Percentiles rank a stretch among this genome's conserved stretches.
Evolutionary conservation across 2,329 filamentous ascomycete species (phyloP).

Genomic region (Nakataea oryzae): DNA sequence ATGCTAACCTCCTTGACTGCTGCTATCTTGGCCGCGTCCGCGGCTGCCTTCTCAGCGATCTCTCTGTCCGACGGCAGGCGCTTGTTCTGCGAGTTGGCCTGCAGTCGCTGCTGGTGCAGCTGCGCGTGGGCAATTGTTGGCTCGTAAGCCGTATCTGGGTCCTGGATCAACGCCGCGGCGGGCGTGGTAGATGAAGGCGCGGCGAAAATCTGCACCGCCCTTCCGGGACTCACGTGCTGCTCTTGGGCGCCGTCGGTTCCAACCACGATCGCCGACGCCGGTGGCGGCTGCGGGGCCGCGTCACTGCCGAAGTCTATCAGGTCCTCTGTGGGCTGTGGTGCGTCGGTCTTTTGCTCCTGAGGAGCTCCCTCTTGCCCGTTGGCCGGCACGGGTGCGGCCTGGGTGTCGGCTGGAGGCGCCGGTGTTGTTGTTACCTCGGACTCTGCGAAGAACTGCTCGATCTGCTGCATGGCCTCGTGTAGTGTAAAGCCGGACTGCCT

Average conservation of each 20-base stretch:
- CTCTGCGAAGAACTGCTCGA: constrained; percentile 59
- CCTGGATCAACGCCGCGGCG: constrained; percentile 55
- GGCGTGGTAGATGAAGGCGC: constrained; percentile 68
- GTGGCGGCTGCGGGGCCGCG: no score
- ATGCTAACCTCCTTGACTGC: constrained; percentile 60
- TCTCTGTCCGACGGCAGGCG: constrained; percentile 77
- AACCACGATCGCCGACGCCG: background rate
- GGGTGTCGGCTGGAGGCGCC: constrained; percentile 1
- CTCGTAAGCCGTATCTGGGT: constrained; percentile 66
- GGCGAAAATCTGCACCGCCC: constrained; percentile 61
- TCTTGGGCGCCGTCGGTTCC: background rate
- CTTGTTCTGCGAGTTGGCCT: constrained; percentile 54
- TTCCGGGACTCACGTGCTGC: constrained; percentile 11
- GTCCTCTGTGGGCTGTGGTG: background rate
- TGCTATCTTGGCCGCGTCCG: constrained; percentile 54
- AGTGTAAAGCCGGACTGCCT: constrained; percentile 66
- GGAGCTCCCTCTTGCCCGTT: background rate
- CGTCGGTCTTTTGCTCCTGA: background rate
- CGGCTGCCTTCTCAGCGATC: constrained; percentile 57
- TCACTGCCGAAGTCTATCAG: background rate
- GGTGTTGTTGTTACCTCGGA: constrained; percentile 3
- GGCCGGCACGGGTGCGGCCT: background rate
- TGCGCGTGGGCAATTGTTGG: constrained; percentile 68
- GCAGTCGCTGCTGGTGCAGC: constrained; percentile 59
- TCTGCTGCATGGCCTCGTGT: constrained; percentile 76